These are phyloP conservation scores for Leccinum variabile DNA, from an alignment of 1,284 basidiomycete species.

Conservation along the genomic window DNA sequence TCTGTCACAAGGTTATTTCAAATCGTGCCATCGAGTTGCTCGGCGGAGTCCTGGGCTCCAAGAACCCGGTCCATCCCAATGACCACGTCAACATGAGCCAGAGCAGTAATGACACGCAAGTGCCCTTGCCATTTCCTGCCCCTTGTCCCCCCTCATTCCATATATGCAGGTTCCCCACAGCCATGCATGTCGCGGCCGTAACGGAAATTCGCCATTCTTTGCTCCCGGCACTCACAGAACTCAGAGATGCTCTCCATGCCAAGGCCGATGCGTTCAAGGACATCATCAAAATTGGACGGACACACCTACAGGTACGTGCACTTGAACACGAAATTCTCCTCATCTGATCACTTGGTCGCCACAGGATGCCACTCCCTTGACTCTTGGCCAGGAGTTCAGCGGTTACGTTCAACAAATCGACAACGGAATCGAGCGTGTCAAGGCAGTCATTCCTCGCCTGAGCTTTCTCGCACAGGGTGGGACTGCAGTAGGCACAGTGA, in stretches of 20 bases:
- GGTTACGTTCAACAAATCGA: conserved; percentile 96
- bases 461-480: conserved; percentile 96
- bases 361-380: conserved; percentile 95
- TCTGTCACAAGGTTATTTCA: conserved; percentile 73
- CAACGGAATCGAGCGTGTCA: conserved; percentile 88
- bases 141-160: conserved; percentile 1
- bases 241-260: conserved; percentile 80
- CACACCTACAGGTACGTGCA: conserved; percentile 78
- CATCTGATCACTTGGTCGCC: conserved; percentile 1
- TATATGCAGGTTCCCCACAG: conserved; percentile 90
- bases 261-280: conserved; percentile 83
- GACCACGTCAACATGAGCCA: conserved; percentile 99
- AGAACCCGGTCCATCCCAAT: conserved; percentile 98
- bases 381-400: conserved; percentile 98
- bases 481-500: conserved; percentile 95
- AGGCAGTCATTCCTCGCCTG: conserved; percentile 83
- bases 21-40: conserved; percentile 98
- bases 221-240: conserved; percentile 83
- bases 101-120: conserved; percentile 96
- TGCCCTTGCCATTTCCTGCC: conserved; percentile 9
- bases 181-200: conserved; percentile 98
- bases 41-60: conserved; percentile 93
- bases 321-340: background rate
- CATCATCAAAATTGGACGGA: conserved; percentile 99
- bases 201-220: conserved; percentile 82